Conservation (phyloP, 768 basidiomycete species). For the Gymnopilus junonius region DNA sequence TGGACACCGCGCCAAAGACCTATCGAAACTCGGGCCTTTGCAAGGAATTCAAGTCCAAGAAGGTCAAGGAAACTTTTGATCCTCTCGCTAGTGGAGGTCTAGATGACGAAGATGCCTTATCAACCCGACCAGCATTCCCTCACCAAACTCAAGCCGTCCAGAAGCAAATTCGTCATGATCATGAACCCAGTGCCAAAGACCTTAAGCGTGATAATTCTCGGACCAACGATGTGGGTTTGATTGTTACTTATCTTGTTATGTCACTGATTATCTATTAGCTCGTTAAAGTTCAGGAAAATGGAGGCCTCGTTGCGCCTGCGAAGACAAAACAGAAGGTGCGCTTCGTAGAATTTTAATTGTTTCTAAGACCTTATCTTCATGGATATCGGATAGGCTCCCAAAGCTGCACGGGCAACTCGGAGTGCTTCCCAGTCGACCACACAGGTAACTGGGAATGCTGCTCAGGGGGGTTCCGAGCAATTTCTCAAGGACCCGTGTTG, state of each 20-base stretch:
- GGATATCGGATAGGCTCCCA: neutral
- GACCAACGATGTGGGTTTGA: conserved; percentile 9
- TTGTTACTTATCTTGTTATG: neutral
- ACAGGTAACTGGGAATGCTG: neutral
- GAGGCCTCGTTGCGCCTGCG: neutral
- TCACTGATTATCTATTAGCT: neutral
- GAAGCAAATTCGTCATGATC: neutral
- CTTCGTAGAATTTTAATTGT: too few species aligned
- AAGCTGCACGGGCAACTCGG: neutral
- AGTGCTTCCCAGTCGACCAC: neutral
- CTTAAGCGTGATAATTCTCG: conserved; percentile 2
- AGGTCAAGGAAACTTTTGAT: conserved; percentile 7
- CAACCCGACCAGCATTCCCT: conserved; percentile 12
- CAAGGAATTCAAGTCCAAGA: neutral
- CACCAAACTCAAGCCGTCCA: neutral
- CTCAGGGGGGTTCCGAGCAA: neutral
- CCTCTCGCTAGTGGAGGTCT: conserved; percentile 19
- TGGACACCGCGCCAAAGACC: conserved; percentile 10
- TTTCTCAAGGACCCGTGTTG: conserved; percentile 17
- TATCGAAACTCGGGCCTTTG: conserved; percentile 14
- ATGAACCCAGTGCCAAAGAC: neutral
- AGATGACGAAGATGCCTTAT: conserved; percentile 19
- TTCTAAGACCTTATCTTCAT: too few species aligned
- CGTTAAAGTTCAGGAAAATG: neutral
- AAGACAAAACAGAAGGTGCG: neutral